Evolutionary conservation across 768 basidiomycete species (phyloP).

Genomic region (Podaxis carcinomalis): DNA sequence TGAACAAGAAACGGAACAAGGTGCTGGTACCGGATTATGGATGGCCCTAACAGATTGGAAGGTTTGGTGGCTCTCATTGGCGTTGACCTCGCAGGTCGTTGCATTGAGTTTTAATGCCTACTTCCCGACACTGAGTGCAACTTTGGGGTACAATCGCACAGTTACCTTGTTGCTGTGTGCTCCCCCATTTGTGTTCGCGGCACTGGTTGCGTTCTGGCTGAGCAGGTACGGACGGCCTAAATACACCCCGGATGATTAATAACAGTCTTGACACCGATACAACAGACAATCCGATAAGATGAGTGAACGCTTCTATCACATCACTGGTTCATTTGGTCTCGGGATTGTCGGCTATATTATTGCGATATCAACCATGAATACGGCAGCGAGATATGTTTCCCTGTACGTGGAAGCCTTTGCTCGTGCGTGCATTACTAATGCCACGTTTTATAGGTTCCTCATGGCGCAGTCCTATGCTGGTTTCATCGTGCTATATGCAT

Average conservation of each 20-base stretch:
- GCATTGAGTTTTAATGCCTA: constrained; percentile 75
- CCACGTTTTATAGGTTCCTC: constrained; percentile 44
- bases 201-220: constrained; percentile 49
- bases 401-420: constrained; percentile 37
- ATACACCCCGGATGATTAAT: not conserved
- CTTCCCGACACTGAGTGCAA: constrained; percentile 73
- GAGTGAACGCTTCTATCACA: constrained; percentile 76
- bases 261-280: not conserved
- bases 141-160: constrained; percentile 63
- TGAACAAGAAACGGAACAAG: constrained; percentile 37
- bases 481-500: constrained; percentile 56
- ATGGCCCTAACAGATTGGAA: constrained; percentile 75
- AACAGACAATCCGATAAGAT: constrained; percentile 70
- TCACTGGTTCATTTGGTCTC: constrained; percentile 46
- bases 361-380: constrained; percentile 67
- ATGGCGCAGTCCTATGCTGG: constrained; percentile 78
- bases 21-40: constrained; percentile 41
- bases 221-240: constrained; percentile 32
- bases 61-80: constrained; percentile 76
- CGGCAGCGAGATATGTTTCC: constrained; percentile 64
- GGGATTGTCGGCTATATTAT: constrained; percentile 75
- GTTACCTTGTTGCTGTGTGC: constrained; percentile 73
- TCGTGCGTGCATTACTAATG: not conserved
- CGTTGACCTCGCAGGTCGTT: constrained; percentile 55
- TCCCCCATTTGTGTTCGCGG: constrained; percentile 74